Evolutionary conservation across 352 stramenopile species (phyloP).

Genomic region (Globisporangium alternatum): DNA sequence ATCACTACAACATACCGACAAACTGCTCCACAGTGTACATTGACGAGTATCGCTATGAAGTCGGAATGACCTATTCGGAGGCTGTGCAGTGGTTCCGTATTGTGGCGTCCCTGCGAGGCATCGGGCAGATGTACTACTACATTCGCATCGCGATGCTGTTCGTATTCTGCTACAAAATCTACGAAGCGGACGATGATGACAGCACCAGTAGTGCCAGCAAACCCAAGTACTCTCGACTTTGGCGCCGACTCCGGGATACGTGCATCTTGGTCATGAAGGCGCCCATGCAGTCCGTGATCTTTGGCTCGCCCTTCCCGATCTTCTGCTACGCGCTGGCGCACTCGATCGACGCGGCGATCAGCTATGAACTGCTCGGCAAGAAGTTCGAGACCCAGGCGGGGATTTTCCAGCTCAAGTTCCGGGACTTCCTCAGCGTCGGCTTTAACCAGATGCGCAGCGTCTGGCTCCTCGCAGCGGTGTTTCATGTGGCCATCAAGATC

Average conservation of each 20-base stretch:
- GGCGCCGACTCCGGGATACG: not conserved
- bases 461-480: conserved; percentile 10
- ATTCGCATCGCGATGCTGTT: conserved; percentile 15
- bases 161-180: conserved; percentile 4
- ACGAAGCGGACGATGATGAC: not conserved
- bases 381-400: conserved; percentile 8
- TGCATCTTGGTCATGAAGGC: conserved; percentile 2
- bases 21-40: conserved; percentile 12
- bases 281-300: conserved; percentile 19
- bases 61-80: conserved; percentile 17
- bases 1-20: too few relatives aligned
- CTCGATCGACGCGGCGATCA: conserved; percentile 18
- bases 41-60: conserved; percentile 23
- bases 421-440: conserved; percentile 9
- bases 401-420: conserved; percentile 8
- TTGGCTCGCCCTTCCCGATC: conserved; percentile 18
- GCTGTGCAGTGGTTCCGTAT: conserved; percentile 26
- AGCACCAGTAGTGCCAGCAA: not conserved
- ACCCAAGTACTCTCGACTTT: not conserved
- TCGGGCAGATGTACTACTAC: conserved; percentile 19
- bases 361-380: conserved; percentile 13
- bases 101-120: conserved; percentile 21
- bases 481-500: not conserved
- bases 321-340: conserved; percentile 20
- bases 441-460: conserved; percentile 22